A percentile compares a stretch with the other conserved stretches of the same genome.
Evolutionary conservation across 164 flowering plant species (phyloP).

Genomic region (Warburgia ugandensis): DNA sequence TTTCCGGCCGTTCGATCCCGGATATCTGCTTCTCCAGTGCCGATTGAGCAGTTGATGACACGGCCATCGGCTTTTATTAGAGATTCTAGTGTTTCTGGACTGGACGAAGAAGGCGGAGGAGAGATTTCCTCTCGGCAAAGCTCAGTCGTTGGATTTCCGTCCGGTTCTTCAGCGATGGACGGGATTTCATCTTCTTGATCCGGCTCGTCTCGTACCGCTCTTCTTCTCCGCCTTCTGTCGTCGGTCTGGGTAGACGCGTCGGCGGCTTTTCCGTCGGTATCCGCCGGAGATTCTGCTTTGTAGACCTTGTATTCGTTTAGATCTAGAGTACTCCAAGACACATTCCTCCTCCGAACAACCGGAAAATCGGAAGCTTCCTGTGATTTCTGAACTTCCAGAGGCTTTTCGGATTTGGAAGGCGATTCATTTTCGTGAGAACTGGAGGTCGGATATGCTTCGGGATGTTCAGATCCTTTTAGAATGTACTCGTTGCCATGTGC

Average conservation of each 20-base stretch:
- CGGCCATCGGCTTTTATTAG: slow-evolving; percentile 66
- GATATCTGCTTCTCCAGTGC: slow-evolving; percentile 12
- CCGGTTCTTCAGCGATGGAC: slow-evolving; percentile 14
- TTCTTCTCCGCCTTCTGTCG: slow-evolving; percentile 37
- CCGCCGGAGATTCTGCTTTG: slow-evolving; percentile 31
- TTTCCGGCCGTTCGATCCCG: slow-evolving; percentile 29
- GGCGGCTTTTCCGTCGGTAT: slow-evolving; percentile 35
- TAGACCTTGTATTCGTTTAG: slow-evolving; percentile 74
- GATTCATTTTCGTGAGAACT: slow-evolving; percentile 22
- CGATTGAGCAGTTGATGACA: slow-evolving; percentile 17
- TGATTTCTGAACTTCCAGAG: slow-evolving; percentile 14
- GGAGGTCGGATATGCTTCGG: slow-evolving; percentile 17
- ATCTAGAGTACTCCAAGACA: slow-evolving; percentile 76
- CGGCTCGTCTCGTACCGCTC: too few species aligned
- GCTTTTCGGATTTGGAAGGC: slow-evolving; percentile 16
- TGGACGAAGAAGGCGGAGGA: slow-evolving; percentile 87
- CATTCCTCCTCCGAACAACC: slow-evolving; percentile 46
- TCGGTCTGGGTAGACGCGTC: slow-evolving; percentile 87
- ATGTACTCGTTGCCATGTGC: slow-evolving; percentile 84
- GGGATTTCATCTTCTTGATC: neutral
- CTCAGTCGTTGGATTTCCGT: too few species aligned
- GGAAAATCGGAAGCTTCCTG: slow-evolving; percentile 29
- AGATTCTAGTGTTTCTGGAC: slow-evolving; percentile 70
- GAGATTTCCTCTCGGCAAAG: slow-evolving; percentile 69
- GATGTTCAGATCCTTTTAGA: slow-evolving; percentile 88